Conservation (phyloP, 2,329 filamentous ascomycete species). For the Claviceps capensis region DNA sequence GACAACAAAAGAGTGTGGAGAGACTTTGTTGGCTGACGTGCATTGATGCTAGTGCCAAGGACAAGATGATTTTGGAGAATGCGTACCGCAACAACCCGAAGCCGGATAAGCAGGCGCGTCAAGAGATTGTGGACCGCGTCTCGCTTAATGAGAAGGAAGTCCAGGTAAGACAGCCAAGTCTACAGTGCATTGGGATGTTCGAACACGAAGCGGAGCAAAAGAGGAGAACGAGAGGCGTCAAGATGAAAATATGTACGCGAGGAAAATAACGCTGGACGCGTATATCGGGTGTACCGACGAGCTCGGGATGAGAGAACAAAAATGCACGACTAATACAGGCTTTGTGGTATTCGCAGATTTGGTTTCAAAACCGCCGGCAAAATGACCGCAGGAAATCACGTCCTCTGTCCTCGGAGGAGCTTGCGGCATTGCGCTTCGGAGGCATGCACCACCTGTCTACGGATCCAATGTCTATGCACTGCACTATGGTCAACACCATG, state of each 20-base stretch:
- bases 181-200: background rate
- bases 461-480: constrained; percentile 23
- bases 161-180: constrained; percentile 50
- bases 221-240: background rate
- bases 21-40: background rate
- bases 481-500: constrained; percentile 11
- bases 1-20: background rate
- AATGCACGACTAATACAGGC: background rate
- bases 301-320: background rate
- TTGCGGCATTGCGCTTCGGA: constrained; percentile 46
- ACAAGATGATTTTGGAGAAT: constrained; percentile 76
- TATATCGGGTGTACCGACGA: background rate
- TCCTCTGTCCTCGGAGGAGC: constrained; percentile 65
- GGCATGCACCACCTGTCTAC: constrained; percentile 38
- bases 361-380: constrained; percentile 93
- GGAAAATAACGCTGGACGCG: background rate
- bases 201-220: background rate
- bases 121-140: constrained; percentile 72
- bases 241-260: background rate
- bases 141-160: constrained; percentile 91
- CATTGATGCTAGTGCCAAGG: constrained; percentile 50
- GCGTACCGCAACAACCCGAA: constrained; percentile 79
- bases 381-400: constrained; percentile 83
- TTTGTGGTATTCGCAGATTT: constrained; percentile 49
- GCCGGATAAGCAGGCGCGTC: constrained; percentile 78